Conservation (phyloP, 495 filamentous ascomycete genomes). For the Viridothelium virens region DNA sequence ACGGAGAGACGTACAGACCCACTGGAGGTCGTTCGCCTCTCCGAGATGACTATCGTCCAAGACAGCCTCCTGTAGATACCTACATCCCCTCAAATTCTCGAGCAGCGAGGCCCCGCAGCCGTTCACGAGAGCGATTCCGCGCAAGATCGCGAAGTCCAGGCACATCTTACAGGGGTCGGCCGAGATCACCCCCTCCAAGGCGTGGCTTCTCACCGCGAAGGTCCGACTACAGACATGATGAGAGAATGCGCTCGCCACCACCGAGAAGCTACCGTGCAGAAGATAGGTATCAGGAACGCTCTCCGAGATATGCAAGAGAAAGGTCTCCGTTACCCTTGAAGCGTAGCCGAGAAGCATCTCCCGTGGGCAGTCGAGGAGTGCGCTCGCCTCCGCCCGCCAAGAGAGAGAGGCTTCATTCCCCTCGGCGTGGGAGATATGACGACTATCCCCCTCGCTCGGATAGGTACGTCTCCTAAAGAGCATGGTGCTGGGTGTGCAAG, state of each 20-base stretch:
- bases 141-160: constrained; percentile 34
- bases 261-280: constrained; percentile 14
- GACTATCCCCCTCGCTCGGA: constrained; percentile 18
- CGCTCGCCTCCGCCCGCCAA: constrained; percentile 32
- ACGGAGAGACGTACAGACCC: constrained; percentile 4
- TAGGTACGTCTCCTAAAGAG: background rate
- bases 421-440: constrained; percentile 31
- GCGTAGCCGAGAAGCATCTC: constrained; percentile 32
- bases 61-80: constrained; percentile 29
- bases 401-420: constrained; percentile 31
- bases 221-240: constrained; percentile 18
- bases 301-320: constrained; percentile 26
- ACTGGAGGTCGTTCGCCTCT: constrained; percentile 22
- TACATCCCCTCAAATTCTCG: constrained; percentile 31
- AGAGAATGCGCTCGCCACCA: constrained; percentile 21
- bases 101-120: constrained; percentile 26
- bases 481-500: too few species aligned
- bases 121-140: constrained; percentile 31
- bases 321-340: constrained; percentile 34
- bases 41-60: constrained; percentile 22
- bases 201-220: constrained; percentile 29
- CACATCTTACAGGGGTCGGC: constrained; percentile 23
- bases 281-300: constrained; percentile 19
- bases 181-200: constrained; percentile 34
- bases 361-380: constrained; percentile 27